A percentile compares a stretch with the other conserved stretches of the same genome.
These are phyloP conservation scores for Batkoa obscura DNA, from an alignment of 371 early-diverging fungal species.

Conservation along the genomic window DNA sequence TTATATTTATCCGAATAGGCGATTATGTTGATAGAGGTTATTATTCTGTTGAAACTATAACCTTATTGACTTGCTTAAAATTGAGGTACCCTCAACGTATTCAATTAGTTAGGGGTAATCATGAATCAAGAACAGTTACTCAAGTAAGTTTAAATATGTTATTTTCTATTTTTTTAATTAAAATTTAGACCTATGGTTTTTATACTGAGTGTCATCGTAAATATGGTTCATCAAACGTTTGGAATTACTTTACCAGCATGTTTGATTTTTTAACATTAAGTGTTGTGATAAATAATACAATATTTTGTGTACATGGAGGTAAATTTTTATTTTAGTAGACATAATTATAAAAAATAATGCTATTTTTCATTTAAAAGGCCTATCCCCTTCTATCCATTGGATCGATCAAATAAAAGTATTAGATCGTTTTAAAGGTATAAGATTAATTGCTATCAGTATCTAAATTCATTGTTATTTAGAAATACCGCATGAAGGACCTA, in stretches of 20 bases:
- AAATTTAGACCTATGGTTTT: constrained; percentile 78
- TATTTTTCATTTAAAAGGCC: constrained; percentile 22
- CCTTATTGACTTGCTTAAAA: constrained; percentile 73
- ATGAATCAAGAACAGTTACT: constrained; percentile 84
- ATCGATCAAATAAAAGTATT: constrained; percentile 83
- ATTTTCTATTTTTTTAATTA: background rate
- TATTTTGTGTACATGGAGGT: constrained; percentile 96
- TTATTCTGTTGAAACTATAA: constrained; percentile 88
- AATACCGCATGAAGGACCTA: constrained; percentile 94
- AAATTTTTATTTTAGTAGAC: constrained; percentile 10
- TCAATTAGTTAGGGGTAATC: constrained; percentile 91
- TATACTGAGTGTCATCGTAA: constrained; percentile 91
- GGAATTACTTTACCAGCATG: constrained; percentile 86
- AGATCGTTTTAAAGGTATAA: constrained; percentile 67
- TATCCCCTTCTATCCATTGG: constrained; percentile 79
- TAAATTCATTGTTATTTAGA: constrained; percentile 25
- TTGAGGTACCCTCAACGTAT: constrained; percentile 81
- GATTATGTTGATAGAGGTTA: constrained; percentile 97
- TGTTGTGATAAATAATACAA: constrained; percentile 78
- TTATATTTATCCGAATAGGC: constrained; percentile 23
- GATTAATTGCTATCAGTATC: constrained; percentile 1
- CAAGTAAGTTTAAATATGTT: constrained; percentile 23
- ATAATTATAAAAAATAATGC: background rate
- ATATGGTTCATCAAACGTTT: constrained; percentile 67
- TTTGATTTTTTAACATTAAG: constrained; percentile 86